Conservation (phyloP, 176 grass and related monocot genomes). For the Carex littledalei region DNA sequence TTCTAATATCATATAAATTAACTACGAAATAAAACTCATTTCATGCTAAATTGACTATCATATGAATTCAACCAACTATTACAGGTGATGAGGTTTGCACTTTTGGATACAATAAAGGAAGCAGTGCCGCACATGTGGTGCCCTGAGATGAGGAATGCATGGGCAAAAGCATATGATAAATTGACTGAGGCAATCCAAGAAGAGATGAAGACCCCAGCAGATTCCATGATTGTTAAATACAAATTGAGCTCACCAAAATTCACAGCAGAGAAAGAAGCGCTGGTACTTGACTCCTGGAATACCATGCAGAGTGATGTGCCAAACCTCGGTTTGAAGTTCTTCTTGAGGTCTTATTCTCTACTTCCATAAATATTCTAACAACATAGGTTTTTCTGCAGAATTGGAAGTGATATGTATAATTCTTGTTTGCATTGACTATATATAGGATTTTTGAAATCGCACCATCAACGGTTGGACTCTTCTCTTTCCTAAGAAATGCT, state of each 20-base stretch:
- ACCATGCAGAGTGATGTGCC: conserved; percentile 34
- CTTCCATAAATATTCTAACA: neutral
- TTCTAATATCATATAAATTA: neutral
- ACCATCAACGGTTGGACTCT: conserved; percentile 29
- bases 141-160: conserved; percentile 38
- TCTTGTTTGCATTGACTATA: neutral
- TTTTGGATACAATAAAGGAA: conserved; percentile 42
- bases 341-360: conserved; percentile 33
- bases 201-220: conserved; percentile 19
- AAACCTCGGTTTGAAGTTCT: conserved; percentile 42
- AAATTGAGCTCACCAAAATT: conserved; percentile 15
- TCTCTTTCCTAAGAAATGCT: conserved; percentile 37
- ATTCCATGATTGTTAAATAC: conserved; percentile 5
- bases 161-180: conserved; percentile 34
- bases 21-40: neutral
- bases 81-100: conserved; percentile 29
- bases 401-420: neutral
- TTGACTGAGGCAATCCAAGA: conserved; percentile 27
- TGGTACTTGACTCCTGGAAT: conserved; percentile 36
- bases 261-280: conserved; percentile 39
- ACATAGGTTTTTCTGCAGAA: neutral
- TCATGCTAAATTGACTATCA: neutral
- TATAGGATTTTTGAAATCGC: conserved; percentile 40
- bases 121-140: conserved; percentile 37
- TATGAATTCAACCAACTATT: neutral